Evolutionary conservation across 192 early-diverging fungal genomes (phyloP), one percentile per base, ranked within the genome.

Genomic region (Chytriomyces sp.): DNA sequence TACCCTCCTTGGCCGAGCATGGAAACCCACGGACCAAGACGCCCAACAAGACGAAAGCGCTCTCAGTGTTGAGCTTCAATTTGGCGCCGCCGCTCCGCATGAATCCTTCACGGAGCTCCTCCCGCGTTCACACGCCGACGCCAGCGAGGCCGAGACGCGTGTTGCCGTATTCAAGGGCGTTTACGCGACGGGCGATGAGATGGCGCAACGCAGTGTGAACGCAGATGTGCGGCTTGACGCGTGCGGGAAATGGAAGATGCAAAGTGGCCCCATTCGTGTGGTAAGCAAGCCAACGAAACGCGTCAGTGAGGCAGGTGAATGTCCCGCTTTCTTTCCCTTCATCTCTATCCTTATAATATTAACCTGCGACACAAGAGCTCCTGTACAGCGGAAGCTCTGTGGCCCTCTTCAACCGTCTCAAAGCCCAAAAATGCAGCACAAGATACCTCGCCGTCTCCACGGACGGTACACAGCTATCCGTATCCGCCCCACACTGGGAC

Each of bases 371-470:
- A n/a, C 39, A 39, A 44, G 53, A 40, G 39, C n/a, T 56, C 81
- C 89, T 96, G 56, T 89, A 90, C 77, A 93, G 93, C 64, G 95
- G 95, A 2, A 88, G 91, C 1, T 91, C 89, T 0, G 87, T 97
- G 39, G 91, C 93, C 12, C 79, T 97, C 10, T 97, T 95, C 77
- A 95, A 95, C 78, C 87, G 95, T 34, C 85, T 93, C 57, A 89
- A 93, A 32, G 91, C 93, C 1, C 95, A 97, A 80, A 95, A 93
- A 0, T 92, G 93, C 17, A 93, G 88, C 1, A 96, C 95, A 39
- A 91, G 94, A 72, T 97, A 91, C 55, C 83, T 95, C 22, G 86
- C 91, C 10, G 88, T 89, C 7, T 82, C 89, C 69, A 75, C 79
- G 56, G 78, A 80, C 19, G 78, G 73, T 0, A 52, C 30, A 5